Conservation (phyloP, 2,329 filamentous ascomycete species). For the Colletotrichum sp. region DNA sequence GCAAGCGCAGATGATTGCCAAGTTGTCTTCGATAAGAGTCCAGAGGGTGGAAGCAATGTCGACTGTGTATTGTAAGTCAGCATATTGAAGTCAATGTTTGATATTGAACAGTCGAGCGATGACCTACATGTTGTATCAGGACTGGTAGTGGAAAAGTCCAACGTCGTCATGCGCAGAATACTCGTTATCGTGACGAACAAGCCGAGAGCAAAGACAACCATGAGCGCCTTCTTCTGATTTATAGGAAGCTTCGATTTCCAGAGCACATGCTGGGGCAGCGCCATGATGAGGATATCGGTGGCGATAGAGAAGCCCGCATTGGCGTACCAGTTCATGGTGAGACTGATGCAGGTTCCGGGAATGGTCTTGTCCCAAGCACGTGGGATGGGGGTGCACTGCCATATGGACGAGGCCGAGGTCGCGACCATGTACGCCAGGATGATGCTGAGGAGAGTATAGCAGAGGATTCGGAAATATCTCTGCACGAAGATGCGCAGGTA, state of each 20-base stretch:
- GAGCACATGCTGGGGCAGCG: constrained; percentile 42
- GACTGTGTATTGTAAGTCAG: constrained; percentile 28
- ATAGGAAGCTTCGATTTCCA: constrained; percentile 47
- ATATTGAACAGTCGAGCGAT: not conserved
- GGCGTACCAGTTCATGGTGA: constrained; percentile 20
- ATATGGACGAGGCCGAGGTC: constrained; percentile 50
- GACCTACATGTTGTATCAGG: constrained; percentile 40
- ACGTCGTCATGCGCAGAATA: constrained; percentile 44
- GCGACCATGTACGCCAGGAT: constrained; percentile 51
- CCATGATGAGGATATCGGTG: constrained; percentile 25
- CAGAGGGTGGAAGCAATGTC: constrained; percentile 28
- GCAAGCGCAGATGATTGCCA: constrained; percentile 29
- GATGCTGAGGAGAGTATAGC: constrained; percentile 44
- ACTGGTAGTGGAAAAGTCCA: constrained; percentile 42
- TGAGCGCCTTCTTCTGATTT: constrained; percentile 44
- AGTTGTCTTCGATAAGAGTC: constrained; percentile 27
- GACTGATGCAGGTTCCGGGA: constrained; percentile 31
- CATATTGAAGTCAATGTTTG: not conserved
- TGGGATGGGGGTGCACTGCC: constrained; percentile 54
- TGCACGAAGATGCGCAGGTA: constrained; percentile 60
- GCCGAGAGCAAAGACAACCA: constrained; percentile 47
- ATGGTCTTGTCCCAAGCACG: constrained; percentile 43
- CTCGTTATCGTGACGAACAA: constrained; percentile 46
- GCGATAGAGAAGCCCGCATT: constrained; percentile 21
- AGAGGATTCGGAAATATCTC: constrained; percentile 48